Evolutionary conservation across 1,284 basidiomycete species (phyloP).

Genomic region (Ceratobasidium sp.): DNA sequence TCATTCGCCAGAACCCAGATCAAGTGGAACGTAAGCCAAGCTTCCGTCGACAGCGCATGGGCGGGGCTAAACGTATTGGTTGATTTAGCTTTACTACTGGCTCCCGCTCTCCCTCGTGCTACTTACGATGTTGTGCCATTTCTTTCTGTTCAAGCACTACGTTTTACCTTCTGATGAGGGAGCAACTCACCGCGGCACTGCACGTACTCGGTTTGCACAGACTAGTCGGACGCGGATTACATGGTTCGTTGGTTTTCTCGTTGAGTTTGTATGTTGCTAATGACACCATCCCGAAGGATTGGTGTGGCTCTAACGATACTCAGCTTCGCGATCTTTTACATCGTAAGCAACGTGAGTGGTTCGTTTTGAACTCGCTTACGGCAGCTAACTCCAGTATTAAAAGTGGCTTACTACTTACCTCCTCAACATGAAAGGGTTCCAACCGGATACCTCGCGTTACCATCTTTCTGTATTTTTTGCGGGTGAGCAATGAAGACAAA

Average conservation of each 20-base stretch:
- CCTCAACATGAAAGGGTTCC: constrained; percentile 15
- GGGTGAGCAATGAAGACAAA: neutral
- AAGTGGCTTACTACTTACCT: constrained; percentile 32
- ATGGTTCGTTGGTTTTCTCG: neutral
- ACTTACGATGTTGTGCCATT: constrained; percentile 2
- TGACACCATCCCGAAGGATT: neutral
- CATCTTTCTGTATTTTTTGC: constrained; percentile 30
- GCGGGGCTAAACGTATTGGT: neutral
- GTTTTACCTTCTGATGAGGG: constrained; percentile 17
- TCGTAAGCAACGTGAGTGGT: constrained; percentile 16
- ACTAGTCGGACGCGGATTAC: constrained; percentile 11
- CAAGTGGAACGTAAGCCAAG: constrained; percentile 25
- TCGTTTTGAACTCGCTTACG: too few species aligned
- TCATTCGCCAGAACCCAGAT: neutral
- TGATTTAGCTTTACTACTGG: constrained; percentile 31
- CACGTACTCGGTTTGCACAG: constrained; percentile 3
- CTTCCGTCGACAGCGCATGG: neutral
- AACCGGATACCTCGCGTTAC: constrained; percentile 30
- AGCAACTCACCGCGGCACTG: constrained; percentile 1
- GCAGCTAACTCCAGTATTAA: neutral
- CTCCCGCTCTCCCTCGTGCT: constrained; percentile 4
- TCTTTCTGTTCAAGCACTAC: constrained; percentile 24
- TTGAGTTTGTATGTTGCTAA: neutral
- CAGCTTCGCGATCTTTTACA: constrained; percentile 27
- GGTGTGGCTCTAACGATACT: constrained; percentile 20